These are phyloP conservation scores for Colletotrichum brevisporum DNA, from an alignment of 2,329 filamentous ascomycete species.

Conservation along the genomic window DNA sequence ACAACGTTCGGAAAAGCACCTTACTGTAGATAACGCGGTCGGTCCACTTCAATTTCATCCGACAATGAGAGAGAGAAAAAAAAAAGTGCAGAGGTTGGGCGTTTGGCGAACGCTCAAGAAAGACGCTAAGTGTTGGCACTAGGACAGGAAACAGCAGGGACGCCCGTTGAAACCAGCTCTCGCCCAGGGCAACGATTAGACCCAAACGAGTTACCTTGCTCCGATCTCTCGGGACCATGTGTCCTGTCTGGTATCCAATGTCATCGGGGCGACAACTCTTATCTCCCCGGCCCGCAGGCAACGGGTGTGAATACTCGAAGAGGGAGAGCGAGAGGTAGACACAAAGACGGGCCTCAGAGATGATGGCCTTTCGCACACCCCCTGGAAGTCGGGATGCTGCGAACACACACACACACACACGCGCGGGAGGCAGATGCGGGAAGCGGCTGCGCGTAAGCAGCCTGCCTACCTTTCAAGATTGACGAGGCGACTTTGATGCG, in stretches of 20 bases:
- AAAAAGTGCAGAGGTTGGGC: constrained; percentile 28
- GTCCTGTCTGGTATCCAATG: neutral
- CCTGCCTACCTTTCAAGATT: constrained; percentile 21
- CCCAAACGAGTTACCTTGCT: constrained; percentile 35
- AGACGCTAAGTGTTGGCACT: constrained; percentile 21
- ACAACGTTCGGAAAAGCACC: neutral
- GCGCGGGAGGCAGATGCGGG: constrained; percentile 28
- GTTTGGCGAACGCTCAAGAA: constrained; percentile 1
- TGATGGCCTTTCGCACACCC: neutral
- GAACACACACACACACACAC: constrained; percentile 1
- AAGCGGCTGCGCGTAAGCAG: constrained; percentile 28
- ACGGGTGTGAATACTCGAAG: neutral
- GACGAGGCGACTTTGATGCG: constrained; percentile 36
- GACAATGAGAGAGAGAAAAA: neutral
- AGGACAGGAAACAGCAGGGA: constrained; percentile 23
- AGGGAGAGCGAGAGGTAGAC: neutral
- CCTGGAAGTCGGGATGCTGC: constrained; percentile 12
- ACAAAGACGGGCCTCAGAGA: neutral
- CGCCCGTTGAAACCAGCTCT: constrained; percentile 30
- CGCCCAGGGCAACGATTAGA: constrained; percentile 19
- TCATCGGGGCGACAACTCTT: neutral
- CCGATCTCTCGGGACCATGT: constrained; percentile 29
- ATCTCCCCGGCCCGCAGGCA: neutral
- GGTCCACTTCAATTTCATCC: neutral
- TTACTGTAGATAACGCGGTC: neutral